phyloP scores from a whole-genome alignment of 75 land plant genomes.

The Pinus albicaulis region DNA sequence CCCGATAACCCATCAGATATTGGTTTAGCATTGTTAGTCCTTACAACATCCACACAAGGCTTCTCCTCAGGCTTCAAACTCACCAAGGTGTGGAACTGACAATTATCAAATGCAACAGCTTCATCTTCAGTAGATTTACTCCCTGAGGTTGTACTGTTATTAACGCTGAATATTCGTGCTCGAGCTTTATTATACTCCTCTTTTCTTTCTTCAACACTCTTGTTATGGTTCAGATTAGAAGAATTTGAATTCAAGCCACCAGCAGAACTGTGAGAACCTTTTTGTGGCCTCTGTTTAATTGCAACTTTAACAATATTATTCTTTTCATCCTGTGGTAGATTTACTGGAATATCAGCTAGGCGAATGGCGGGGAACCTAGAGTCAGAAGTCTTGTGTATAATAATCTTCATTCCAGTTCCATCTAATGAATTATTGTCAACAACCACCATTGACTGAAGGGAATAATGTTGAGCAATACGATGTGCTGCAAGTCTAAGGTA shows the following conservation, averaged over 20 bases:
- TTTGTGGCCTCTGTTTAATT: slow-evolving; percentile 83
- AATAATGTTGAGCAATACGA: slow-evolving; percentile 92
- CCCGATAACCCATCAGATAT: slow-evolving; percentile 38
- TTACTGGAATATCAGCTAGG: slow-evolving; percentile 89
- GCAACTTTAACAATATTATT: slow-evolving; percentile 62
- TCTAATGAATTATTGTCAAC: slow-evolving; percentile 63
- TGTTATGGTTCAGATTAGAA: slow-evolving; percentile 38
- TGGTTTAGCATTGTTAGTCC: slow-evolving; percentile 18
- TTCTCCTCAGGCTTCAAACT: slow-evolving; percentile 31
- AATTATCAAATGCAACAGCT: slow-evolving; percentile 15
- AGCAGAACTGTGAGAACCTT: slow-evolving; percentile 9
- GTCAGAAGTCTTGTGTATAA: slow-evolving; percentile 66
- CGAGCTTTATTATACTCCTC: slow-evolving; percentile 96
- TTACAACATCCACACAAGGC: slow-evolving; percentile 23
- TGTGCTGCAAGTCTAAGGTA: slow-evolving; percentile 90
- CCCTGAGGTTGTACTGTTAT: slow-evolving; percentile 15
- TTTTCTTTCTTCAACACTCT: slow-evolving; percentile 93
- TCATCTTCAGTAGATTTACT: slow-evolving; percentile 13
- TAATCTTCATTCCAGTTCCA: slow-evolving; percentile 64
- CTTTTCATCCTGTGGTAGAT: slow-evolving; percentile 52
- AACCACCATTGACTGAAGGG: slow-evolving; percentile 73
- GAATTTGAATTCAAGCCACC: slow-evolving; percentile 19
- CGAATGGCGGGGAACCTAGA: slow-evolving; percentile 65
- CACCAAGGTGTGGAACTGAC: slow-evolving; percentile 17
- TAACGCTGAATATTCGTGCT: slow-evolving; percentile 67